Conservation (phyloP, 352 stramenopile species). For the Pythium plurisporium region DNA sequence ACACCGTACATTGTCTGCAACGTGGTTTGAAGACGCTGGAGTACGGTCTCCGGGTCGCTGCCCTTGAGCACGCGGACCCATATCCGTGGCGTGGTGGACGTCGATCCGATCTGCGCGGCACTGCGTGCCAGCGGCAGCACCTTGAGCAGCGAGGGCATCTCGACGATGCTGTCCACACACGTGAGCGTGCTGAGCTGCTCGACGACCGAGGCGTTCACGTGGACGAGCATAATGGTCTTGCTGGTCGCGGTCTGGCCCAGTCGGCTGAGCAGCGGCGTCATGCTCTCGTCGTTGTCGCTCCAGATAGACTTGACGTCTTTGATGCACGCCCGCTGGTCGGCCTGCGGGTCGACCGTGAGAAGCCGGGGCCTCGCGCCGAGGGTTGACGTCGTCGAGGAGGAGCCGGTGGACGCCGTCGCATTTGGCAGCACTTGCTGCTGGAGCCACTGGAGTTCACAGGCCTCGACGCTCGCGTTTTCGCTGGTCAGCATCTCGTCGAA, state of each 20-base stretch:
- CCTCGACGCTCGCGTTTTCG: slow-evolving; percentile 47
- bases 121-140: slow-evolving; percentile 51
- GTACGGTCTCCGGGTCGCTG: slow-evolving; percentile 23
- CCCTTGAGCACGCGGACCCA: slow-evolving; percentile 57
- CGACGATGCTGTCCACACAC: slow-evolving; percentile 8
- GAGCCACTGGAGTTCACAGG: slow-evolving; percentile 62
- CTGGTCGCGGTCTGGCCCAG: slow-evolving; percentile 24
- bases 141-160: slow-evolving; percentile 47
- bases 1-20: slow-evolving; percentile 46
- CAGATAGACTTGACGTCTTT: slow-evolving; percentile 32
- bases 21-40: slow-evolving; percentile 33
- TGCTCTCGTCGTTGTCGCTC: slow-evolving; percentile 27
- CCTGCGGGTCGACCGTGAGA: slow-evolving; percentile 35
- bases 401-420: slow-evolving; percentile 20
- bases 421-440: slow-evolving; percentile 47
- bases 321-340: slow-evolving; percentile 47
- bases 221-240: slow-evolving; percentile 46
- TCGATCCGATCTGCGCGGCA: slow-evolving; percentile 25
- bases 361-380: slow-evolving; percentile 32
- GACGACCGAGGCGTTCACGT: slow-evolving; percentile 31
- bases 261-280: slow-evolving; percentile 57
- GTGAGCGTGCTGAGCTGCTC: slow-evolving; percentile 12
- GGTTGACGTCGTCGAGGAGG: neutral
- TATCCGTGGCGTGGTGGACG: slow-evolving; percentile 40
- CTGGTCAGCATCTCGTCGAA: slow-evolving; percentile 64